Percentiles rank a stretch among this genome's conserved stretches.
These are phyloP conservation scores for Naganishia cerealis DNA, from an alignment of 1,284 basidiomycete genomes.

Conservation along the genomic window DNA sequence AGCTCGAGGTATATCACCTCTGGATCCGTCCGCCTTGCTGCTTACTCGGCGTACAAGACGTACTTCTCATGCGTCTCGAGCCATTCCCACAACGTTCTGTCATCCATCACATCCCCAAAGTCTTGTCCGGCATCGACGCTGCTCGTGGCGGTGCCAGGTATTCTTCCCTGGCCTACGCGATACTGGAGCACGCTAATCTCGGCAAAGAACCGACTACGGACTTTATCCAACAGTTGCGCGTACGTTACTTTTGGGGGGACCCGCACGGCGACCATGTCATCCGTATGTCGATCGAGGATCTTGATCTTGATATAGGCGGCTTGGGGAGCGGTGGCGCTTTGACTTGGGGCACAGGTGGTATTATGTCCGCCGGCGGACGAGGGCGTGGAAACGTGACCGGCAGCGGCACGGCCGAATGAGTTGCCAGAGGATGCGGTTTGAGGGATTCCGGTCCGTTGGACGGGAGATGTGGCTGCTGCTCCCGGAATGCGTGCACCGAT, in stretches of 20 bases:
- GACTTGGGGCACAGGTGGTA: conserved; percentile 16
- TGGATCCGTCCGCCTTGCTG: background rate
- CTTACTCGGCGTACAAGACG: conserved; percentile 71
- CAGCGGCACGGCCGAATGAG: background rate
- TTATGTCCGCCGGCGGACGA: conserved; percentile 5
- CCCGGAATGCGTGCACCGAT: conserved; percentile 10
- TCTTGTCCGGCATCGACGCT: conserved; percentile 55
- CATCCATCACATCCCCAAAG: conserved; percentile 68
- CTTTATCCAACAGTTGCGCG: conserved; percentile 83
- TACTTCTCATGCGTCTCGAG: conserved; percentile 80
- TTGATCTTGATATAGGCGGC: conserved; percentile 95
- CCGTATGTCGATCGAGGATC: conserved; percentile 85
- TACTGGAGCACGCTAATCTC: conserved; percentile 72
- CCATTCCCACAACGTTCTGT: conserved; percentile 75
- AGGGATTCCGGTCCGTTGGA: conserved; percentile 12
- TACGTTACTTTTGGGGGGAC: conserved; percentile 90
- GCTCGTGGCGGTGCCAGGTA: conserved; percentile 33
- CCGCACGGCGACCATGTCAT: conserved; percentile 95
- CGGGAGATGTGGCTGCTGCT: conserved; percentile 17
- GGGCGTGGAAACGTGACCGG: background rate
- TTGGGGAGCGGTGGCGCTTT: conserved; percentile 44
- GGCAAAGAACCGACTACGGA: conserved; percentile 76
- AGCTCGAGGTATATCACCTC: background rate
- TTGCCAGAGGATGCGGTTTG: conserved; percentile 12
- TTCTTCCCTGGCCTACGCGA: conserved; percentile 60